A percentile compares a stretch with the other conserved stretches of the same genome.
These are phyloP conservation scores for Suillus luteus DNA, from an alignment of 768 basidiomycete genomes.

Conservation along the genomic window DNA sequence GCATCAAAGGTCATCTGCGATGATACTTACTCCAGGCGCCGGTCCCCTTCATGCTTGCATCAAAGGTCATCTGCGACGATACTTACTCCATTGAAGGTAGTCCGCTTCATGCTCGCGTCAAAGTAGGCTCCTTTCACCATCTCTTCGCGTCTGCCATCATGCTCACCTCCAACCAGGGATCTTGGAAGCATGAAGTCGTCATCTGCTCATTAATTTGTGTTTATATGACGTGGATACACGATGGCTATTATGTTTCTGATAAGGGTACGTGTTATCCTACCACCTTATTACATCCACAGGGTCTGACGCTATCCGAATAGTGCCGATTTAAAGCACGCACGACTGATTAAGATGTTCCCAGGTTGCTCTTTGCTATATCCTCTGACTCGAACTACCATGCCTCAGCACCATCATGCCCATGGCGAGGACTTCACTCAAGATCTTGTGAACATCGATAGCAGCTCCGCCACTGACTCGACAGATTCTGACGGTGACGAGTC, in stretches of 20 bases:
- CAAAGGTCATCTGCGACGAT: too few species aligned
- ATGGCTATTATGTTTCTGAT: conserved; percentile 1
- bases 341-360: background rate
- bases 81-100: too few species aligned
- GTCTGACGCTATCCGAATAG: background rate
- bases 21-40: too few species aligned
- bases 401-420: background rate
- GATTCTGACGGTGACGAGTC: background rate
- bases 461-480: background rate
- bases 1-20: too few species aligned
- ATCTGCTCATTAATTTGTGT: background rate
- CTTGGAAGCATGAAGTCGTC: background rate
- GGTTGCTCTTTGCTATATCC: background rate
- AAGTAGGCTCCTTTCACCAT: too few species aligned
- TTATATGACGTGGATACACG: background rate
- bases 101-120: too few species aligned
- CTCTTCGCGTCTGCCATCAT: too few species aligned
- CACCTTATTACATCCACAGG: conserved; percentile 2
- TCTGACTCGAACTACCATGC: background rate
- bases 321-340: background rate
- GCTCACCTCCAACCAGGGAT: too few species aligned
- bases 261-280: background rate
- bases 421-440: conserved; percentile 1
- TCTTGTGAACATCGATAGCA: background rate
- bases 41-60: too few species aligned